These are phyloP conservation scores for Lagenidium giganteum DNA, from an alignment of 352 stramenopile genomes.

Conservation along the genomic window DNA sequence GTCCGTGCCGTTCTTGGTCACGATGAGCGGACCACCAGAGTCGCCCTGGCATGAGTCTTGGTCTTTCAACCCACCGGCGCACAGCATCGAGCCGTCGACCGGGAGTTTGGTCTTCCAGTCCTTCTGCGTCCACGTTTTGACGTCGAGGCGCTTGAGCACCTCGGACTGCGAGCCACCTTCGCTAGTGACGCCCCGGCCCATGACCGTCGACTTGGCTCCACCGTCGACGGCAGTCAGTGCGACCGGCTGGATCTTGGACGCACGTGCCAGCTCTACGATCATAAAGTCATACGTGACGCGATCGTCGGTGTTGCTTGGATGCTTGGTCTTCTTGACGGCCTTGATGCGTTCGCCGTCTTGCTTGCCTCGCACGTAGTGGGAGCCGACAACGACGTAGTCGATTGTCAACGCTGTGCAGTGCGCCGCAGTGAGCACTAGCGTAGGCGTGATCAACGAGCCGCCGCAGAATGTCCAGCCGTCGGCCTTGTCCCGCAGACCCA, in stretches of 20 bases:
- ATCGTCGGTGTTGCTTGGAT: constrained; percentile 33
- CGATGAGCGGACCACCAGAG: constrained; percentile 20
- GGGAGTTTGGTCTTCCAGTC: not conserved
- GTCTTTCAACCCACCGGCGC: constrained; percentile 10
- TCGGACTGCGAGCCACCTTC: constrained; percentile 6
- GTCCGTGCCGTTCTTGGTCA: constrained; percentile 8
- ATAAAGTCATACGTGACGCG: constrained; percentile 40
- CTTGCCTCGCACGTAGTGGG: constrained; percentile 40
- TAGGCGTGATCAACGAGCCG: constrained; percentile 8
- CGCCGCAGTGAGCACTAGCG: constrained; percentile 10
- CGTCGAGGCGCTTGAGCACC: constrained; percentile 8
- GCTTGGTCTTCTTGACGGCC: constrained; percentile 34
- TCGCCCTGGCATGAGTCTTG: constrained; percentile 8
- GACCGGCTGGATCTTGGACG: constrained; percentile 30
- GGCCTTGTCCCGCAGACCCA: constrained; percentile 14
- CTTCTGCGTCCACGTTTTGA: constrained; percentile 3
- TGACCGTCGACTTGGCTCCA: constrained; percentile 4
- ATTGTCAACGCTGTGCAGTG: constrained; percentile 20
- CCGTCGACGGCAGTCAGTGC: not conserved
- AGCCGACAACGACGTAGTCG: constrained; percentile 46
- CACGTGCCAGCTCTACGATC: constrained; percentile 38
- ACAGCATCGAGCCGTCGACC: constrained; percentile 16
- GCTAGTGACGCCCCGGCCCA: constrained; percentile 4
- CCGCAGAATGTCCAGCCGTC: constrained; percentile 3
- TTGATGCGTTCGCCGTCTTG: constrained; percentile 42